Evolutionary conservation across 352 stramenopile species (phyloP).

Genomic region (Plasmopara muralis): DNA sequence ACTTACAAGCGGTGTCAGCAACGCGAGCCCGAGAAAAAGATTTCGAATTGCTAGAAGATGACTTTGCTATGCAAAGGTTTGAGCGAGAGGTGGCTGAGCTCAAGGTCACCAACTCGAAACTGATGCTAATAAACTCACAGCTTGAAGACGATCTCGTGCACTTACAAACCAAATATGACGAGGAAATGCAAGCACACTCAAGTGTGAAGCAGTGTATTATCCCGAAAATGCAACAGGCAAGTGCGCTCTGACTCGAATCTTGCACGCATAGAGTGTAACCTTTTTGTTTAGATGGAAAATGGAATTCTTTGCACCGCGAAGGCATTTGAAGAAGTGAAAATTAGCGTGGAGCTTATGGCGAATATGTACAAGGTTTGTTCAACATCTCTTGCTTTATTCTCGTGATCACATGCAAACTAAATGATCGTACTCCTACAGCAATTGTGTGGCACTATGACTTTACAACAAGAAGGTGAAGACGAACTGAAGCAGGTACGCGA

Average conservation of each 20-base stretch:
- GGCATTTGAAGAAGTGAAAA: slow-evolving; percentile 67
- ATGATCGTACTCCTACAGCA: slow-evolving; percentile 17
- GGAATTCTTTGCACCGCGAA: slow-evolving; percentile 42
- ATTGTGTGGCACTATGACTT: slow-evolving; percentile 38
- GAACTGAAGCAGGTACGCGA: slow-evolving; percentile 38
- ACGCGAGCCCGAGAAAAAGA: slow-evolving; percentile 2
- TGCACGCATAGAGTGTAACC: neutral
- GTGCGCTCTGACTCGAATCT: neutral
- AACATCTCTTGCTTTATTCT: no score
- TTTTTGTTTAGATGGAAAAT: slow-evolving; percentile 47
- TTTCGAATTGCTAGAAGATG: slow-evolving; percentile 30
- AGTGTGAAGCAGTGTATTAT: slow-evolving; percentile 61
- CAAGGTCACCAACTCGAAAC: slow-evolving; percentile 51
- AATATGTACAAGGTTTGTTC: slow-evolving; percentile 78
- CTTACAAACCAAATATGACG: slow-evolving; percentile 60
- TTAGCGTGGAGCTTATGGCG: slow-evolving; percentile 79
- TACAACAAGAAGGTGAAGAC: slow-evolving; percentile 51
- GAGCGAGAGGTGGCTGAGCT: slow-evolving; percentile 58
- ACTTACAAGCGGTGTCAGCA: slow-evolving; percentile 9
- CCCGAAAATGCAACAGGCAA: slow-evolving; percentile 63
- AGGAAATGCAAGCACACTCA: slow-evolving; percentile 57
- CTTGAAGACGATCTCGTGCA: slow-evolving; percentile 63
- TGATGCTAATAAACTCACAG: slow-evolving; percentile 61
- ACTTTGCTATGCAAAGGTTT: slow-evolving; percentile 71
- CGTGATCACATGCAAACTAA: neutral